phyloP scores from a whole-genome alignment of 208 protist species.

The Tritrichomonas musculus region DNA sequence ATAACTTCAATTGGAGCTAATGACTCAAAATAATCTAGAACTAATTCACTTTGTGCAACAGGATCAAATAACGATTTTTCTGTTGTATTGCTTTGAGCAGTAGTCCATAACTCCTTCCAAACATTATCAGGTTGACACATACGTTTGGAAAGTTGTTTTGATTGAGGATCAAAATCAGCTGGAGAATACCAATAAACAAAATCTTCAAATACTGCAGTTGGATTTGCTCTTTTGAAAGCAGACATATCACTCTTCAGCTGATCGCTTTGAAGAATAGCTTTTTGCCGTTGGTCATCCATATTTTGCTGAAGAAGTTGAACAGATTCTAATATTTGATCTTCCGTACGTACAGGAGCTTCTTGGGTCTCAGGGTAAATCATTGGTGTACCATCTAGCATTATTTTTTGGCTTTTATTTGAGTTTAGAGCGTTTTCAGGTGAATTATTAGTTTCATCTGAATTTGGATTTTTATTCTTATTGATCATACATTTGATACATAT shows the following conservation, averaged over 20 bases:
- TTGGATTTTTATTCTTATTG: too few relatives aligned
- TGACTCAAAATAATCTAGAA: neutral
- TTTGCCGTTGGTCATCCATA: neutral
- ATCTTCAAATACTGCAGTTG: neutral
- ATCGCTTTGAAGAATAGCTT: neutral
- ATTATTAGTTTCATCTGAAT: neutral
- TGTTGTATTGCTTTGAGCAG: neutral
- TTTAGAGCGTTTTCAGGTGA: neutral
- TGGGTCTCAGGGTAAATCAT: neutral
- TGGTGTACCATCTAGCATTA: neutral
- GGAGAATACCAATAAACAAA: slow-evolving; percentile 25
- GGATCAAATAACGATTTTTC: neutral
- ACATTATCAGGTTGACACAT: neutral
- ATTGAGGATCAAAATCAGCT: neutral
- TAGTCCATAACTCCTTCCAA: neutral
- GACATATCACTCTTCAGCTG: neutral
- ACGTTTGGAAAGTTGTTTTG: neutral
- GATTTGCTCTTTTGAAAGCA: neutral
- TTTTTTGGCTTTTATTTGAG: neutral
- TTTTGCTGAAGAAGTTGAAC: neutral
- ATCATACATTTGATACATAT: neutral
- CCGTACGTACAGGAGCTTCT: neutral
- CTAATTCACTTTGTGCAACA: neutral
- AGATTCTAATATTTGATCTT: neutral
- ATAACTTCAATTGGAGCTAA: neutral